Base-by-base conservation (phyloP, 1,284 basidiomycete species). In the Pseudozyma sp. region DNA sequence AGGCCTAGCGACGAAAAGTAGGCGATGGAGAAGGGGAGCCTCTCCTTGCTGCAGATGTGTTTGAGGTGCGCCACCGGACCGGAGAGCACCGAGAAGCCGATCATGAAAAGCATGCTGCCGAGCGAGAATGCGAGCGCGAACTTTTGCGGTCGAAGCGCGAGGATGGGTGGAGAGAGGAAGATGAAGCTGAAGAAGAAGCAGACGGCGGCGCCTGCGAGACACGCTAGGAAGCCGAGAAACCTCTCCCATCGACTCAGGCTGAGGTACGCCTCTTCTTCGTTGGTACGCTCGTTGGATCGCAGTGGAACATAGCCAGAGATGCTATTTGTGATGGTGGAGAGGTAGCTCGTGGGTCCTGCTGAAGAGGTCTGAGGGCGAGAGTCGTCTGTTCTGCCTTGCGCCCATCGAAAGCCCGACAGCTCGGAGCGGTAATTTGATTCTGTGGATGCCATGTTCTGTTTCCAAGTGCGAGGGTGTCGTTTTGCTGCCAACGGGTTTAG, bases 151-250 rank as follows among this genome's bases (percentile, higher is more conserved):
- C 79, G 63, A 37, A 75, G 35, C 74, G 7, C 91, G 39, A 97
- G 87, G 43, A 82, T 78, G 55, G 94, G 85, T 5, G 95, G 94
- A 24, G 97, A 87, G 14, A 93, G 84, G 53, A 85, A 94, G 67
- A 98, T 84, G 87, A 99, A 99, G 14, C 94, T 90, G 54, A 99
- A 92, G 69, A 94, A 90, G 88, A 99, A 99, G 86, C 96, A 99
- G 1, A 95, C 92, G 42, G 90, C 90, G 6, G 94, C 94, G 10
- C 96, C 96, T 17, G 92, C 86, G 49, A 96, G 87, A 83, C 95
- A 98, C 30, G 90, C 92, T 54, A 93, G 89, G 85, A 99, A 99
- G n/a, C 94, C 96, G 8, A 98, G 86, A 77, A 99, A 88, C 80
- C 82, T 61, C 48, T 84, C 82, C 82, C 82, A 84, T 39, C 79